phyloP scores from a whole-genome alignment of 2,329 filamentous ascomycete species.

The Hypoxylon sp. region DNA sequence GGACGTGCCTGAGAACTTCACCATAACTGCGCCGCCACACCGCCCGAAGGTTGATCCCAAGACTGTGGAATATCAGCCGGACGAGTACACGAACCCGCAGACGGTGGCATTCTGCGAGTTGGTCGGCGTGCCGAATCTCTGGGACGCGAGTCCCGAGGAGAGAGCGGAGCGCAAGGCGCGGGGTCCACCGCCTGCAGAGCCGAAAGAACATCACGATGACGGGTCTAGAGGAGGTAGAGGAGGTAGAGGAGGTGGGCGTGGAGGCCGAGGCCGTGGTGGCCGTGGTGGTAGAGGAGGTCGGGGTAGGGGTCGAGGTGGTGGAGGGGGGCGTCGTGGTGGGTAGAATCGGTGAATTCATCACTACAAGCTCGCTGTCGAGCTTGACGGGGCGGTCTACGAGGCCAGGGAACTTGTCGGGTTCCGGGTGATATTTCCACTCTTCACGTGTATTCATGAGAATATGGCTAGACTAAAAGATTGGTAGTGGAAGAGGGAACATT shows the following conservation, averaged over 20 bases:
- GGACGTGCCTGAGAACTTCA: slow-evolving; percentile 82
- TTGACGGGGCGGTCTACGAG: neutral
- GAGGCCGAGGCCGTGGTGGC: slow-evolving; percentile 45
- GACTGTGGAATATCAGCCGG: slow-evolving; percentile 72
- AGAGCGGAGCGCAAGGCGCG: slow-evolving; percentile 68
- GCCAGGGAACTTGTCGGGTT: neutral
- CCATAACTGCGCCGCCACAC: slow-evolving; percentile 79
- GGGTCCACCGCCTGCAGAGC: slow-evolving; percentile 65
- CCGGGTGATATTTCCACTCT: neutral
- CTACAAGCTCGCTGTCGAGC: neutral
- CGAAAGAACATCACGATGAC: slow-evolving; percentile 38
- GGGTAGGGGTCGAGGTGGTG: slow-evolving; percentile 49
- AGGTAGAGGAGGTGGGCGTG: slow-evolving; percentile 51
- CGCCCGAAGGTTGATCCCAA: slow-evolving; percentile 68
- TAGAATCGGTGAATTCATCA: neutral
- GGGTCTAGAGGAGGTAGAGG: slow-evolving; percentile 49
- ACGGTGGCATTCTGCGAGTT: slow-evolving; percentile 85
- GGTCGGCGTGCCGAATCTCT: slow-evolving; percentile 81
- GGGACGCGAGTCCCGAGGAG: slow-evolving; percentile 79
- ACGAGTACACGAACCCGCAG: slow-evolving; percentile 89
- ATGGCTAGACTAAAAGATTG: neutral
- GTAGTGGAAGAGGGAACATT: neutral
- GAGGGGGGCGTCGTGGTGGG: slow-evolving; percentile 41
- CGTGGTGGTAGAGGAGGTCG: slow-evolving; percentile 53
- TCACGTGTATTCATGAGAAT: neutral